Percentiles rank a stretch among this genome's conserved stretches.
Conservation (phyloP, 2,329 filamentous ascomycete genomes). For the Colletotrichum camelliae region DNA sequence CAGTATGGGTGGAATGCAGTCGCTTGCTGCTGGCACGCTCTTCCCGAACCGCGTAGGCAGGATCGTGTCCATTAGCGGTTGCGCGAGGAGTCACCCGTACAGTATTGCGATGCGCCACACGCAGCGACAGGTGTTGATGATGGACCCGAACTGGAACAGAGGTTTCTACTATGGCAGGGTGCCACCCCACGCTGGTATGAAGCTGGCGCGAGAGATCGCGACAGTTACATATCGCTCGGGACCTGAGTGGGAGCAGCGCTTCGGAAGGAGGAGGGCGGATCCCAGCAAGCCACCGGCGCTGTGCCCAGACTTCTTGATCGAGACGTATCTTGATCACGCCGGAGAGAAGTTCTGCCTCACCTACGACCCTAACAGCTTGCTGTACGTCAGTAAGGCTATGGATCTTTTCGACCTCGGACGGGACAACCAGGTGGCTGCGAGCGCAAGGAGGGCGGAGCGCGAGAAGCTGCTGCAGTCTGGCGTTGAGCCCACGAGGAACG, state of each 20-base stretch:
- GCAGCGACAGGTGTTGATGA: conserved; percentile 97
- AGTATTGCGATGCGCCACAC: conserved; percentile 99
- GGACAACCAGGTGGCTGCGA: conserved; percentile 69
- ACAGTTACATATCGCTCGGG: conserved; percentile 97
- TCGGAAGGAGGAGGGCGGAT: conserved; percentile 87
- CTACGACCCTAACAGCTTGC: conserved; percentile 92
- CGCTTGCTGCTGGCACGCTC: conserved; percentile 82
- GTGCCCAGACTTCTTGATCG: conserved; percentile 97
- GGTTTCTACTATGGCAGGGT: conserved; percentile 91
- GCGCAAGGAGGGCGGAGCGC: conserved; percentile 65
- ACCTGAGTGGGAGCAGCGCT: conserved; percentile 96
- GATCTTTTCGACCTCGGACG: conserved; percentile 92
- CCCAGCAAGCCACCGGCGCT: conserved; percentile 84
- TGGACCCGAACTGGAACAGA: conserved; percentile 96
- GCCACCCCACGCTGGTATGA: conserved; percentile 96
- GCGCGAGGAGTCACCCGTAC: conserved; percentile 93
- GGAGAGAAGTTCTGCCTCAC: conserved; percentile 98
- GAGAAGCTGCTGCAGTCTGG: conserved; percentile 60
- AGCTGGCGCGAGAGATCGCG: conserved; percentile 94
- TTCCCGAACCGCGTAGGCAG: conserved; percentile 83
- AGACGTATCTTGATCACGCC: conserved; percentile 97
- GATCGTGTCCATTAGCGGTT: conserved; percentile 90
- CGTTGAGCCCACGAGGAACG: conserved; percentile 34
- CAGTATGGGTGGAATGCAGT: conserved; percentile 99
- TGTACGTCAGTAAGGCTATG: conserved; percentile 99